Evolutionary conservation across 805 yeast species (phyloP), one percentile per base, ranked within the genome.

Genomic region (Yarrowia yakushimensis): DNA sequence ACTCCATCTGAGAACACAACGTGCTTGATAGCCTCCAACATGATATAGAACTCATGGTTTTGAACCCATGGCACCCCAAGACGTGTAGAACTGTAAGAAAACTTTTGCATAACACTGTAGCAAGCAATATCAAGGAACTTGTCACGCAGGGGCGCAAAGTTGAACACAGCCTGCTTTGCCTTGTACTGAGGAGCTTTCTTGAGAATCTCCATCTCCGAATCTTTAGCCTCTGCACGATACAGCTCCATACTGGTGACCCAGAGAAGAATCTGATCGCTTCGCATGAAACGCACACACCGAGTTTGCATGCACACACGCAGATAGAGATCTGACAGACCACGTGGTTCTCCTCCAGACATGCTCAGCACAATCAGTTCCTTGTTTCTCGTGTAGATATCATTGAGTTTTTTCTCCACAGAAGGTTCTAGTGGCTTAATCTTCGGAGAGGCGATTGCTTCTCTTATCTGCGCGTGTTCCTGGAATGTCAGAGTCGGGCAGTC

Each of bases 341-440:
- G 42, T 4, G 59, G 59, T n/a, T 52, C 59, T 23, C 59, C 59
- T 25, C 59, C 59, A 34, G 59, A 52, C 59, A 52, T 52, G 43
- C 59, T 52, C 15, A 52, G 33, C 6, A 52, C 59, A 12, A 52
- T 25, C 17, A 52, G 25, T 8, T 34, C 59, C 17, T 25, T 52
- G 43, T 52, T 52, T 52, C 43, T 15, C 18, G 43, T 15, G 59
- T 52, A 52, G 13, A 52, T 52, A 23, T 52, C 59, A 2, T 34
- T 25, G 33, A 52, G 59, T 17, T 52, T 52, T 13, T 34, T 13
- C 13, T 52, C 59, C 30, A 52, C 33, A 31, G 22, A 33, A 12
- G 59, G 18, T 5, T 8, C 4, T 8, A 52, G 59, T 3, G 3
- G 25, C 5, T 23, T 50, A 15, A 10, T 13, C 33, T 34, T 34